phyloP scores from a whole-genome alignment of 345 rosid species.

The Cochlearia excelsa region DNA sequence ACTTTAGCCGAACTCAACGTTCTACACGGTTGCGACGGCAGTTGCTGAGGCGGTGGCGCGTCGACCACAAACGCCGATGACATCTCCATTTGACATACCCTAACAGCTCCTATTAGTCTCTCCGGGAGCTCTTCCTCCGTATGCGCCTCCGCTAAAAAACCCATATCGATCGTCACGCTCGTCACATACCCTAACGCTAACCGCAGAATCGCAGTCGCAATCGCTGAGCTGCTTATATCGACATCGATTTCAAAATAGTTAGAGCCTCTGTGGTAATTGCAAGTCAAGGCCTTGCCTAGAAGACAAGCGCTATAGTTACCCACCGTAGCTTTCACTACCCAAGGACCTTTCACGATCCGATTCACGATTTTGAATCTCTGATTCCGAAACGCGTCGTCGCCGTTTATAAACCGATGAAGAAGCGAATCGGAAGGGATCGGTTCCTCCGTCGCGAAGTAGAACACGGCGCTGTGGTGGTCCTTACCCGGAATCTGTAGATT shows the following conservation, averaged over 20 bases:
- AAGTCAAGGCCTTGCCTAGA: slow-evolving; percentile 73
- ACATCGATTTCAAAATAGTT: slow-evolving; percentile 89
- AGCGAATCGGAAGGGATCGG: slow-evolving; percentile 63
- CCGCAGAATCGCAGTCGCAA: slow-evolving; percentile 71
- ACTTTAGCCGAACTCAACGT: slow-evolving; percentile 46
- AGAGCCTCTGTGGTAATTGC: slow-evolving; percentile 69
- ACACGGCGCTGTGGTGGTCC: slow-evolving; percentile 81
- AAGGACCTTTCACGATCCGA: slow-evolving; percentile 85
- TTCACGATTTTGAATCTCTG: slow-evolving; percentile 77
- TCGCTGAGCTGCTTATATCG: slow-evolving; percentile 70
- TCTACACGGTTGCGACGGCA: slow-evolving; percentile 23
- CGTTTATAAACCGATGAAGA: slow-evolving; percentile 67
- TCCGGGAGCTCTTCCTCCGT: slow-evolving; percentile 83
- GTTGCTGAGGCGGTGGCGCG: slow-evolving; percentile 8
- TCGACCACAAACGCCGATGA: slow-evolving; percentile 58
- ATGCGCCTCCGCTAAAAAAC: slow-evolving; percentile 79
- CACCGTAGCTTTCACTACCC: slow-evolving; percentile 77
- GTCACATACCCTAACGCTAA: slow-evolving; percentile 80
- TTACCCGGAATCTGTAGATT: slow-evolving; percentile 81
- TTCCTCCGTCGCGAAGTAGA: slow-evolving; percentile 77
- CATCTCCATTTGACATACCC: slow-evolving; percentile 93
- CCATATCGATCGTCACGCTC: slow-evolving; percentile 82
- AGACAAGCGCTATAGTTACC: slow-evolving; percentile 81
- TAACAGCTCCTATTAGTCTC: slow-evolving; percentile 71
- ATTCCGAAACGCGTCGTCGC: slow-evolving; percentile 70